A percentile compares a stretch with the other conserved stretches of the same genome.
These are phyloP conservation scores for Lactarius indigo DNA, from an alignment of 768 basidiomycete genomes.

Conservation along the genomic window DNA sequence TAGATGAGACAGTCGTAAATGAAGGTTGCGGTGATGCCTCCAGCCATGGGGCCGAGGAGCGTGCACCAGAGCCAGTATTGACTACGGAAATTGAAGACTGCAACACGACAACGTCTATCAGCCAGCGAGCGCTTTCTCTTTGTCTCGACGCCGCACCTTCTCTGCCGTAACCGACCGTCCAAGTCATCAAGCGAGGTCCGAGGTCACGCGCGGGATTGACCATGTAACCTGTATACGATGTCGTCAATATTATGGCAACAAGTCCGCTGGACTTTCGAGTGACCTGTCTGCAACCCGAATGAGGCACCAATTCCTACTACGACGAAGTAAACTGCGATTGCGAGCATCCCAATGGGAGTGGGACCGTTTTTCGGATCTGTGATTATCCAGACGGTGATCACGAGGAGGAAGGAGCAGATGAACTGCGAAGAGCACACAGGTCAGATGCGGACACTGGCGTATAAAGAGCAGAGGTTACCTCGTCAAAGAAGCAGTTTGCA, in stretches of 20 bases:
- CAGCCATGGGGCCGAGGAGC: conserved; percentile 53
- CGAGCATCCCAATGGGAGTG: conserved; percentile 47
- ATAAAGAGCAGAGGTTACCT: conserved; percentile 29
- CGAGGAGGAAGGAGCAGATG: conserved; percentile 48
- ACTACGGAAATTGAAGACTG: conserved; percentile 42
- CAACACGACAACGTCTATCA: not conserved
- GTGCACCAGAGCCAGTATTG: conserved; percentile 77
- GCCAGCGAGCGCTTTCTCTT: not conserved
- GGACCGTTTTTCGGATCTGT: conserved; percentile 51
- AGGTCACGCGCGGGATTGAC: conserved; percentile 71
- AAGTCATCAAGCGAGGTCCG: conserved; percentile 61
- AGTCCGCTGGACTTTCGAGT: not conserved
- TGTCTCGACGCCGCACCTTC: conserved; percentile 31
- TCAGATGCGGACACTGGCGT: not conserved
- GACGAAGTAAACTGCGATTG: conserved; percentile 51
- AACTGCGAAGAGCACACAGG: conserved; percentile 39
- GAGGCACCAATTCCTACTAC: conserved; percentile 53
- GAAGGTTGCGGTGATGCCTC: conserved; percentile 49
- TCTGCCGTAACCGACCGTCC: conserved; percentile 66
- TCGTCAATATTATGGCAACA: not conserved
- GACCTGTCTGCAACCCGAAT: conserved; percentile 56
- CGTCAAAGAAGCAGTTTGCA: conserved; percentile 44
- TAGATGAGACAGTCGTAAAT: conserved; percentile 58
- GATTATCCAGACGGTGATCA: conserved; percentile 50
- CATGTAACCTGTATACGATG: conserved; percentile 41